Evolutionary conservation across 2,329 filamentous ascomycete species (phyloP).

Genomic region (Mariannaea sp.): DNA sequence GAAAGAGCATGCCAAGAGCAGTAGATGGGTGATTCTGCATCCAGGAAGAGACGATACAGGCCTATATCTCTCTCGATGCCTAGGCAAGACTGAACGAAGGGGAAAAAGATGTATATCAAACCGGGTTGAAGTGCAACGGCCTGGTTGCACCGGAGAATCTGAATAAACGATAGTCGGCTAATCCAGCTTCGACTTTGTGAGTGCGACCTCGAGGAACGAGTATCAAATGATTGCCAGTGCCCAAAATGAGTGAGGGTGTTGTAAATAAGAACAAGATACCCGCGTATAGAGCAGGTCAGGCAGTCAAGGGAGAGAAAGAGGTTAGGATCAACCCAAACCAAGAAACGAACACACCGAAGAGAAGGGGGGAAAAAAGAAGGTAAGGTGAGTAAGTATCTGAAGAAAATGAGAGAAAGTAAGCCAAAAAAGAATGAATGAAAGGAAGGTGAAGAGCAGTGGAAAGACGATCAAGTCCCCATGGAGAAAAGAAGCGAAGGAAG

Average conservation of each 20-base stretch:
- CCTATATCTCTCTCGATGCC: constrained; percentile 8
- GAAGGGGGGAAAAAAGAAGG: constrained; percentile 13
- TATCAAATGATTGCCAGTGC: constrained; percentile 5
- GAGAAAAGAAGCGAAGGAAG: constrained; percentile 8
- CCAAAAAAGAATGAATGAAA: constrained; percentile 5
- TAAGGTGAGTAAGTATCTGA: constrained; percentile 7
- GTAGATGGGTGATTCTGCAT: constrained; percentile 14
- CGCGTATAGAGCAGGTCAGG: constrained; percentile 16
- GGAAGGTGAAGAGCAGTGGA: constrained; percentile 14
- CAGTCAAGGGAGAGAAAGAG: constrained; percentile 6
- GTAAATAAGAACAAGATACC: constrained; percentile 24
- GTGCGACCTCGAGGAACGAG: constrained; percentile 3
- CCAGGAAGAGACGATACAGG: constrained; percentile 10
- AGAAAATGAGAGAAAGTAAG: constrained; percentile 3
- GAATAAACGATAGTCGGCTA: constrained; percentile 6
- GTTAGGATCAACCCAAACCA: constrained; percentile 10
- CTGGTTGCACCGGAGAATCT: constrained; percentile 3
- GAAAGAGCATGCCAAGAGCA: constrained; percentile 9
- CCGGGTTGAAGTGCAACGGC: constrained; percentile 4
- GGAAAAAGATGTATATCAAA: constrained; percentile 2
- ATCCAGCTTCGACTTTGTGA: background rate
- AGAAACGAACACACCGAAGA: constrained; percentile 12
- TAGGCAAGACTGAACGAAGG: constrained; percentile 2
- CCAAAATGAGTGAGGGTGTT: constrained; percentile 27
- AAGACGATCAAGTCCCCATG: constrained; percentile 22